Evolutionary conservation across 129 eudicot genomes (phyloP).

Genomic region (Smallanthus sonchifolius): DNA sequence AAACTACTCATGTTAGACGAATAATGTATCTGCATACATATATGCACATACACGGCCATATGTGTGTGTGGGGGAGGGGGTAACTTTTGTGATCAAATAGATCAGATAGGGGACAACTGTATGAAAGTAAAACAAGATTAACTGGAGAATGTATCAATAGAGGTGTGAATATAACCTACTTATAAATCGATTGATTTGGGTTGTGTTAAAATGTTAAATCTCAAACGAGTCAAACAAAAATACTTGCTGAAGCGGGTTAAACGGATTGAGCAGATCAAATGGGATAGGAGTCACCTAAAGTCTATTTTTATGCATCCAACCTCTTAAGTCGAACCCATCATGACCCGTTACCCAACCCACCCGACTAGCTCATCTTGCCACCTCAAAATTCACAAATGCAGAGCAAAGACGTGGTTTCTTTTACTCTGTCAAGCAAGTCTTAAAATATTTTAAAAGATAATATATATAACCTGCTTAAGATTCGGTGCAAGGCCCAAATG

Average conservation of each 20-base stretch:
- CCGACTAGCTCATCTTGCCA: not conserved
- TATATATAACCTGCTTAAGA: slow-evolving; percentile 70
- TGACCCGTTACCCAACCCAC: not conserved
- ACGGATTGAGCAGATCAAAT: not conserved
- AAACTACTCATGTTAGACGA: slow-evolving; percentile 9
- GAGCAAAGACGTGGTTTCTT: slow-evolving; percentile 12
- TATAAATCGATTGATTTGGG: not conserved
- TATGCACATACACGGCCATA: not conserved
- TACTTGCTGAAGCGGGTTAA: not conserved
- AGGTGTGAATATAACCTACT: not conserved
- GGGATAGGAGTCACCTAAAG: not conserved
- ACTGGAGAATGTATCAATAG: not conserved
- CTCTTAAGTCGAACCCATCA: not conserved
- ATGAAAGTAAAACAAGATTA: slow-evolving; percentile 4
- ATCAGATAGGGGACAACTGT: not conserved
- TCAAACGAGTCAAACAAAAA: not conserved
- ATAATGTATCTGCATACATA: not conserved
- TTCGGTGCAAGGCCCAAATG: slow-evolving; percentile 95
- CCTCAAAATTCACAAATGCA: not conserved
- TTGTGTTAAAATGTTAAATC: not conserved
- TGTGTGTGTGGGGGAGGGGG: not conserved
- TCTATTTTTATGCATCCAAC: not conserved
- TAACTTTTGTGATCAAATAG: slow-evolving; percentile 1
- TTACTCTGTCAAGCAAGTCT: slow-evolving; percentile 4
- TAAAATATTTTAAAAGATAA: not conserved